Evolutionary conservation across 1,284 basidiomycete species (phyloP).

Genomic region (Ganoderma leucocontextum): DNA sequence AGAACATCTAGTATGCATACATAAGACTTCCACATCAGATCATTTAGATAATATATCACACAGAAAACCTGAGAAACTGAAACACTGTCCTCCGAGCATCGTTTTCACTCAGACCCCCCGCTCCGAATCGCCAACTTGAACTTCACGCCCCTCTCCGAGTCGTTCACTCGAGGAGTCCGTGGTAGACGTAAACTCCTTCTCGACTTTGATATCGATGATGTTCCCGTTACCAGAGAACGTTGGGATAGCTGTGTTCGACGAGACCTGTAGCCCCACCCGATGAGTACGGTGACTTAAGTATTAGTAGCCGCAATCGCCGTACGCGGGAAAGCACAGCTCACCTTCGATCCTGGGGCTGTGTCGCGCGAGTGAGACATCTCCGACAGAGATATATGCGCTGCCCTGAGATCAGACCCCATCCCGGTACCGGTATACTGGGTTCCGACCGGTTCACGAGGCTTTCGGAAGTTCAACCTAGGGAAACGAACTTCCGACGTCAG

Average conservation of each 20-base stretch:
- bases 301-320: no score
- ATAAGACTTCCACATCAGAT: neutral
- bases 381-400: neutral
- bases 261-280: neutral
- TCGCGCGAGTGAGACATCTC: neutral
- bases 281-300: no score
- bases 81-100: neutral
- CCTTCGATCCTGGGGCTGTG: neutral
- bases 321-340: no score
- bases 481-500: neutral
- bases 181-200: neutral
- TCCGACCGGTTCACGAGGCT: neutral
- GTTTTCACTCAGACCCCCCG: no score
- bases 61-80: neutral
- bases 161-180: neutral
- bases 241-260: neutral
- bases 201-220: neutral
- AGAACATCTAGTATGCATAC: neutral
- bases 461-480: neutral
- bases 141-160: no score
- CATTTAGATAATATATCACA: neutral
- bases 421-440: neutral
- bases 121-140: neutral
- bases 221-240: neutral
- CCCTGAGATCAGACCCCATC: neutral